phyloP scores from a whole-genome alignment of 768 basidiomycete species.

The Boletus sensibilis region DNA sequence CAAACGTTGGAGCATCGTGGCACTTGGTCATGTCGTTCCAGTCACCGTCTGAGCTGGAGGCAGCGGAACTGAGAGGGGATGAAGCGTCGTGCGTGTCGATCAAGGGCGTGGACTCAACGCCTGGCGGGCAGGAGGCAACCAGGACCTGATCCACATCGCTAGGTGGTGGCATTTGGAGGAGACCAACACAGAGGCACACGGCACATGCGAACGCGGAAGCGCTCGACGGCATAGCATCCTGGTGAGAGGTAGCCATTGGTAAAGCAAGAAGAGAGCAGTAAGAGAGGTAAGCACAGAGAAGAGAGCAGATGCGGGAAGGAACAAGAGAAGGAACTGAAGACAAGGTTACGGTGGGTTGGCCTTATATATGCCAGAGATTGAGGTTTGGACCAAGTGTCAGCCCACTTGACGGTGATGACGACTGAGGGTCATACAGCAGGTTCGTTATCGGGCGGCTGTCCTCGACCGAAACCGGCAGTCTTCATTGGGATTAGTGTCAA shows the following conservation, averaged over 20 bases:
- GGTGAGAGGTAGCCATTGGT: conserved; percentile 2
- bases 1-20: neutral
- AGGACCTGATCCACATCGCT: neutral
- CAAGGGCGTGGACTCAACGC: neutral
- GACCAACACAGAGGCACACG: neutral
- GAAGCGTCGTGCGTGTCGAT: neutral
- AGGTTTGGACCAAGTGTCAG: neutral
- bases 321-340: conserved; percentile 1
- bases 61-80: neutral
- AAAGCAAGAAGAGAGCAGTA: neutral
- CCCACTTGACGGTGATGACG: neutral
- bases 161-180: neutral
- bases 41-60: neutral
- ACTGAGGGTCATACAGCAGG: neutral
- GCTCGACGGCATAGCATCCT: neutral
- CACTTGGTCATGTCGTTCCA: neutral
- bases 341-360: neutral
- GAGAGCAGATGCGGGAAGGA: neutral
- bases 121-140: neutral
- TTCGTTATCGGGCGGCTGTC: neutral
- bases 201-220: neutral
- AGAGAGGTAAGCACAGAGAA: neutral
- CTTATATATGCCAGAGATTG: conserved; percentile 9
- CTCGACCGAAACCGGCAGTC: neutral
- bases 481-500: neutral